Evolutionary conservation across 306 rosid species (phyloP), one percentile per base, ranked within the genome.

Genomic region (Dryas octopetala): DNA sequence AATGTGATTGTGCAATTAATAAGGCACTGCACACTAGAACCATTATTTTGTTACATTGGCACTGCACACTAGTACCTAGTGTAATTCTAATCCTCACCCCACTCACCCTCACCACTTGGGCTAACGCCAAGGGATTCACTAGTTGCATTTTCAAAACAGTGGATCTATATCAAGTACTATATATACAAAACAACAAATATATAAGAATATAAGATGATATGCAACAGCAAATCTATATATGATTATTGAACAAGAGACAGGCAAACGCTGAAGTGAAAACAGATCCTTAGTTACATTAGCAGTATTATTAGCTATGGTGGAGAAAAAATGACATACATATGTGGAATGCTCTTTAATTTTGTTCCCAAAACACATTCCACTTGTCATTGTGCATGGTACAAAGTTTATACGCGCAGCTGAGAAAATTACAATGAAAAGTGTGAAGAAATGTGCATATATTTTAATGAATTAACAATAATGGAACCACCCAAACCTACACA

Each of bases 281-380:
- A 40, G 47, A 58, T 46, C 68, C 67, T 73, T 73, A 58, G 46
- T 73, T 73, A 59, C 48, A 73, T 59, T 28, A 47, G 28, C 44
- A 41, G 15, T 44, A 19, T 43, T 71, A 7, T 71, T 45, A 45
- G 26, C 76, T 73, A 73, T 47, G 68, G 60, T 73, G 58, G 51
- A 47, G 32, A 59, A 72, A 71, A 73, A 73, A 46, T 26, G 48
- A 9, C 68, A 57, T 71, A 71, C 17, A 70, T 19, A 19, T n/a
- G 51, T 53, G 74, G 74, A 70, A 70, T 71, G 75, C 65, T 19
- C 65, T 55, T 6, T 63, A 41, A 43, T 44, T 65, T 72, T 62
- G 66, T 72, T 72, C 76, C 28, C 28, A 46, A 73, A 73, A 73
- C 40, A 50, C 53, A 44, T 72, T 44, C 54, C 66, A 26, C 76